Conservation (phyloP, 257 asterid genomes). For the Plectranthus barbatus region DNA sequence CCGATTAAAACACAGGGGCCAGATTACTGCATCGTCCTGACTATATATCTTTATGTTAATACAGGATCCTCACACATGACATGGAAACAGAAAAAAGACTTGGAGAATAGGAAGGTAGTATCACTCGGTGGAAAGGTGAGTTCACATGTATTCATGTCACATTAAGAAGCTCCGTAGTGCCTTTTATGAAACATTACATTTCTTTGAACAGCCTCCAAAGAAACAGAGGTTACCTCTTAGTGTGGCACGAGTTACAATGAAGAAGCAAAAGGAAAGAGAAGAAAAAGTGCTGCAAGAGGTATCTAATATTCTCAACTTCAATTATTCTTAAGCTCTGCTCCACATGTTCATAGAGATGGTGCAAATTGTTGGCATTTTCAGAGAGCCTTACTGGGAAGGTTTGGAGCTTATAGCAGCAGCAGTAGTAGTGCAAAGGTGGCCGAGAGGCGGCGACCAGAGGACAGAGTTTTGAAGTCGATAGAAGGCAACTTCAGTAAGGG, state of each 20-base stretch:
- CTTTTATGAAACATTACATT: background rate
- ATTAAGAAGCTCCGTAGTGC: background rate
- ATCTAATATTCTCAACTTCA: background rate
- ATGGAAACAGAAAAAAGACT: constrained; percentile 60
- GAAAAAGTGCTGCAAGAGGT: constrained; percentile 65
- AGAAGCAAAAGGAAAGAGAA: constrained; percentile 81
- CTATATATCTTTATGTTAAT: background rate
- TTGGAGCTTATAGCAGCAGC: constrained; percentile 36
- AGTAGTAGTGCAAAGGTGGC: constrained; percentile 26
- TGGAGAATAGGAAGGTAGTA: constrained; percentile 50
- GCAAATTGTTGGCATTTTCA: constrained; percentile 14
- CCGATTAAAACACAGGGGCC: too few relatives aligned
- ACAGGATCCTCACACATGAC: constrained; percentile 60
- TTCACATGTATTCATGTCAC: background rate
- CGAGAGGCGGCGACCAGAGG: constrained; percentile 57
- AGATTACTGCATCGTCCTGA: background rate
- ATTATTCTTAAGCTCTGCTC: background rate
- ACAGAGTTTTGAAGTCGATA: constrained; percentile 53
- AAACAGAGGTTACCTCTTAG: constrained; percentile 82
- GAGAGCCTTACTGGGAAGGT: constrained; percentile 62
- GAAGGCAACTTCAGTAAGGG: constrained; percentile 78
- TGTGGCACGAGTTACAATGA: constrained; percentile 67
- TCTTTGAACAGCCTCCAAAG: constrained; percentile 53
- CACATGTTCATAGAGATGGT: background rate
- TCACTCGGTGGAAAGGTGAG: constrained; percentile 84